Evolutionary conservation across 2,329 filamentous ascomycete genomes (phyloP), one percentile per base, ranked within the genome.

Genomic region (Monilinia aucupariae): DNA sequence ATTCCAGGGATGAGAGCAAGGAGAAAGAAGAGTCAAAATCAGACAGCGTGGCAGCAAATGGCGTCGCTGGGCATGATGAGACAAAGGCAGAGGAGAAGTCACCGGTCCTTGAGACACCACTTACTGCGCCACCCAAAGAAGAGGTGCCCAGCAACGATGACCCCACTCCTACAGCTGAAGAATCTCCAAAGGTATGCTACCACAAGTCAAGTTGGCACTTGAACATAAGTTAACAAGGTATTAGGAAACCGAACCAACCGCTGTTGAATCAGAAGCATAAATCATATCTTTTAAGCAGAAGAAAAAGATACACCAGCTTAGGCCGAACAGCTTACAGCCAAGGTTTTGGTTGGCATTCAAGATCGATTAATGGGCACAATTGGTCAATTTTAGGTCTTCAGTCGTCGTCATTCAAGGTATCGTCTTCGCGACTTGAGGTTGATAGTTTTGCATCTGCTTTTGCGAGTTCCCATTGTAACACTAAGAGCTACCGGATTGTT

Each of bases 1-100:
- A 70, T 39, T 63, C 63, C 41, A 61, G 50, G 34, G 75, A 76
- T 41, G 78, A 79, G 8, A 73, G 76, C 54, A 82, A 81, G 37
- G 73, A 74, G 45, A 59, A 62, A 9, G 70, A 71, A 13, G 71
- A 71, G 12, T 52, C 63, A 25, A 71, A 72, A 53, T 64, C 66
- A 9, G 65, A 69, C 9, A 66, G 69, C 47, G 70, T 71, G 25
- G 62, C 65, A 39, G 73, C 71, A 32, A 72, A 73, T 61, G 74
- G 74, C 49, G 66, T 69, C 7, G 69, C 71, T 34, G 69, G 72
- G 48, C 37, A 30, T 22, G 52, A 62, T 50, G 76, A 79, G 34
- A 72, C 66, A 55, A 77, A 78, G 65, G 73, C 73, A 48, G 75
- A 77, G 55, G 74, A 76, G 62, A 77, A 77, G 60, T 66, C 73